phyloP scores from a whole-genome alignment of 208 protist species.

The Balamuthia mandrillaris region DNA sequence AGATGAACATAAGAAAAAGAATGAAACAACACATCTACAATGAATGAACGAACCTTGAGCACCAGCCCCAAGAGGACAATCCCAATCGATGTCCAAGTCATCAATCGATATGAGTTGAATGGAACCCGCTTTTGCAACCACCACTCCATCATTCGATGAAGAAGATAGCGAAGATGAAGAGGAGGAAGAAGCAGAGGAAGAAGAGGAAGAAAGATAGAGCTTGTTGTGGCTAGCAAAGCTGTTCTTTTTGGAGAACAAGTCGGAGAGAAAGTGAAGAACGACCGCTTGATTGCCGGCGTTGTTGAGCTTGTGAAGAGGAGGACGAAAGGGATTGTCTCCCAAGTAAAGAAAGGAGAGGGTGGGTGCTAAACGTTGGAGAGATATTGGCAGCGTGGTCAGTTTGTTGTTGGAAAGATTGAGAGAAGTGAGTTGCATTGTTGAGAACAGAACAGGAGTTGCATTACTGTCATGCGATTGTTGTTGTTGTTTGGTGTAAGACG shows the following conservation, averaged over 20 bases:
- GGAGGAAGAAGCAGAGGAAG: no score
- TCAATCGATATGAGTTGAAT: no score
- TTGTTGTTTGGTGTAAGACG: background rate
- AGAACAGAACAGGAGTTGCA: no score
- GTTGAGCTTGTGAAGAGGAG: constrained; percentile 22
- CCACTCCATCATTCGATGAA: no score
- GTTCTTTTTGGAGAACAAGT: background rate
- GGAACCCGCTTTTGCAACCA: no score
- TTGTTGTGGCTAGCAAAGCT: background rate
- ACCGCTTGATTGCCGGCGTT: constrained; percentile 4
- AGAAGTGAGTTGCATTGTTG: background rate
- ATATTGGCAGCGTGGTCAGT: background rate
- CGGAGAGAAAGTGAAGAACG: constrained; percentile 13
- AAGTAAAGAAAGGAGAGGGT: constrained; percentile 1
- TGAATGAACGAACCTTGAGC: no score
- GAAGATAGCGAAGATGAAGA: no score
- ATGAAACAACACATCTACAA: no score
- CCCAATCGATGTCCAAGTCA: no score
- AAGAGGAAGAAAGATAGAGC: background rate
- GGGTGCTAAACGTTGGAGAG: background rate
- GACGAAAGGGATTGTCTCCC: background rate
- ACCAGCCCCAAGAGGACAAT: no score
- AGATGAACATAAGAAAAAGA: no score
- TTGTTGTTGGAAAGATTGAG: background rate
- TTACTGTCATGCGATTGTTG: no score